Evolutionary conservation across 2,329 filamentous ascomycete genomes (phyloP), one percentile per base, ranked within the genome.

Genomic region (Teratosphaeria gauchensis): DNA sequence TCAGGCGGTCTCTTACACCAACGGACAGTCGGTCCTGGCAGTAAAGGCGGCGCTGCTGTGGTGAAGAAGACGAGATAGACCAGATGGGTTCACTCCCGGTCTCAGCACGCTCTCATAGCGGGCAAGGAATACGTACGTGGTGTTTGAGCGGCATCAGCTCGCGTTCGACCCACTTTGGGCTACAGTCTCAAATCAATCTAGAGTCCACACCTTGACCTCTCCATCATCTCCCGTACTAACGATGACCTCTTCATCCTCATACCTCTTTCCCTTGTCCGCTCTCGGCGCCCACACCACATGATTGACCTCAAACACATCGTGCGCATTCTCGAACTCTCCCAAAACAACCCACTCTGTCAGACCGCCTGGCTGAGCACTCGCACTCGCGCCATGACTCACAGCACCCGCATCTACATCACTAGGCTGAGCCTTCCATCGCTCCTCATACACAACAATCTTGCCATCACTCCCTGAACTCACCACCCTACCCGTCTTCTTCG

Each of bases 301-400:
- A 69, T 99, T 99, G 63, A 97, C 82, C 75, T 99, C 94, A 69
- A 92, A 96, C 2, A 95, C 89, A 0, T 90, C 92, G 72, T 99
- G 94, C 1, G 87, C 89, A 35, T 86, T 86, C 54, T 86, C 80
- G 1, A 88, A 70, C n/a, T 82, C 82, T 0, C 84, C 83, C 16
- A 95, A 69, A 3, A 92, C 74, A 6, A 80, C 78, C 94, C 94
- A 97, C 60, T 82, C 80, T 1, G 81, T 82, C 52, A 69, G 62
- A 55, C 53, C 12, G 9, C 57, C 62, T 31, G 51, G 38, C n/a
- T 48, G 51, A 2, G 56, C 60, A 19, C 52, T 14, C 33, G 51
- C 51, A 19, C 31, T 35, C 1, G 55, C 60, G 16, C 48, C 19
- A 19, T 21, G 21, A 21, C n/a, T 35, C 16, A 51, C 38, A 54